Base-by-base conservation (phyloP, 768 basidiomycete genomes). In the Symmetrospora coprosmae region DNA sequence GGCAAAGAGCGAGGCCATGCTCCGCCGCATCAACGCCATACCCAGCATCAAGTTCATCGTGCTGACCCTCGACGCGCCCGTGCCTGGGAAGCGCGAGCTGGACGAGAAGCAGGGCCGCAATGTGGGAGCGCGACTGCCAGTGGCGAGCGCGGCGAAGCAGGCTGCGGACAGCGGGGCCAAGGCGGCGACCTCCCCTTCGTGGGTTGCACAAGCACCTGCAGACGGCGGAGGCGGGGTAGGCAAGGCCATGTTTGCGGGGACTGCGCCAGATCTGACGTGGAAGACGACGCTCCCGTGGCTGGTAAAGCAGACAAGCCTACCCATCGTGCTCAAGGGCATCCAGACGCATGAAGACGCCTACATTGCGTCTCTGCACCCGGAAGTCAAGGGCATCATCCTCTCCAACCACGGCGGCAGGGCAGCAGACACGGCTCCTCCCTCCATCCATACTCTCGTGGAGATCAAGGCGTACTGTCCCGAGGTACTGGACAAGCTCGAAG, bases 51-150 rank as follows among this genome's bases (percentile, higher is more conserved):
- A 83, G 47, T 88, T 86, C 0, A 85, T 96, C 61, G 87, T 87
- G 71, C 76, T 96, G 55, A 94, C 90, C 1, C 89, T 92, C 2
- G 90, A 96, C 72, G 85, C 87, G 0, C 76, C 86, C n/a, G 80
- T 84, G 38, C 76, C 83, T 1, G 84, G 86, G 8, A 89, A 52
- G n/a, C 19, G 39, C 0, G 64, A 65, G 28, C 60, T 55, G 1
- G 50, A 52, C 19, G 61, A 64, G 41, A 62, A 34, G 27, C 25
- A 53, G 23, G 51, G 51, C 16, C 43, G 21, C 9, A 53, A 40
- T 21, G 39, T 53, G 5, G 51, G 51, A 38, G 51, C 51, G 23
- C 34, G 23, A 14, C 25, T 53, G 25, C 51, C 51, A 16, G 51
- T 40, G n/a, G 19, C 51, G 8, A 53, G 51, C 37, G 28, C 16